Evolutionary conservation across 192 early-diverging fungal species (phyloP).

Genomic region (Glomus cerebriforme): DNA sequence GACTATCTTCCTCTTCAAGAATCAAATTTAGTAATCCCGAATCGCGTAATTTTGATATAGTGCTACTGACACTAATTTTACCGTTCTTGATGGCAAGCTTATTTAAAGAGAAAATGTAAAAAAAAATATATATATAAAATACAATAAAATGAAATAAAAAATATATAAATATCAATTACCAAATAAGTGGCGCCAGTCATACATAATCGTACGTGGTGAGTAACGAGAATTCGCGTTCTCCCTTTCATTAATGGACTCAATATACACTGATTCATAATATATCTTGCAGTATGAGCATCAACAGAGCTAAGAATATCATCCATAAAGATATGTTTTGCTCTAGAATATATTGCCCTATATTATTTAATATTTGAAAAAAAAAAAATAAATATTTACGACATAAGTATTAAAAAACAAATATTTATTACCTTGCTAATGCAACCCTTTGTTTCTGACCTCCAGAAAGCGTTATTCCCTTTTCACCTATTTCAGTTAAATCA

Average conservation of each 20-base stretch:
- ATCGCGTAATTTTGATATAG: conserved; percentile 31
- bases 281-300: conserved; percentile 90
- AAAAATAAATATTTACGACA: no score
- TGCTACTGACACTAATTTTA: conserved; percentile 1
- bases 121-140: background rate
- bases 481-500: conserved; percentile 91
- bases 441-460: conserved; percentile 88
- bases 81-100: conserved; percentile 1
- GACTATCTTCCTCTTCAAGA: conserved; percentile 36
- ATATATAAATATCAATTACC: background rate
- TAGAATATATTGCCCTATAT: conserved; percentile 75
- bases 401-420: background rate
- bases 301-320: conserved; percentile 94
- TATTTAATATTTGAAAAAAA: background rate
- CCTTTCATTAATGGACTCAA: conserved; percentile 70
- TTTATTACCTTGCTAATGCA: conserved; percentile 57
- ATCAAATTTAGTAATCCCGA: conserved; percentile 33
- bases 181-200: conserved; percentile 3
- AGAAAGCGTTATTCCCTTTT: conserved; percentile 86
- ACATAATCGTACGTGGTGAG: conserved; percentile 72
- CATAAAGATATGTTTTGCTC: conserved; percentile 64
- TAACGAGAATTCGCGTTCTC: conserved; percentile 86
- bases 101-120: background rate
- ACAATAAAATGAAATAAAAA: no score
- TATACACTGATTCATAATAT: conserved; percentile 77